Evolutionary conservation across 2,329 filamentous ascomycete genomes (phyloP).

Genomic region (Fusarium sp.): DNA sequence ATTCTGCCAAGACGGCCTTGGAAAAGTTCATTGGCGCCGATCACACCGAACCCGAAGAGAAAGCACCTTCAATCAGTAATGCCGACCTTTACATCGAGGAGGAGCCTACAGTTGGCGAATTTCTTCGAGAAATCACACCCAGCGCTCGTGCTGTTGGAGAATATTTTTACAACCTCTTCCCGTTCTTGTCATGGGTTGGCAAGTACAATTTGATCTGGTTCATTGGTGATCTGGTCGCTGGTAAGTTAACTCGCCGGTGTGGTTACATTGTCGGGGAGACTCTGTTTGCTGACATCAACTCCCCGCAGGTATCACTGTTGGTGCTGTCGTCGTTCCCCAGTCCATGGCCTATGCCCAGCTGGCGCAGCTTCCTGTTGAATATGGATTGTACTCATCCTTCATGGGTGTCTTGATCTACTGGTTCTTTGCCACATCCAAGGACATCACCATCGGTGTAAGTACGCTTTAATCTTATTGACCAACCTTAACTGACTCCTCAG

Average conservation of each 20-base stretch:
- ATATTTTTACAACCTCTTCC: conserved; percentile 57
- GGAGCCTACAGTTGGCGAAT: conserved; percentile 56
- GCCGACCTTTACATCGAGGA: conserved; percentile 51
- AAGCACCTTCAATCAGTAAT: conserved; percentile 49
- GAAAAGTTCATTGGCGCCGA: conserved; percentile 48
- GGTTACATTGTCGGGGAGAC: not conserved
- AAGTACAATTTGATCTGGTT: conserved; percentile 61
- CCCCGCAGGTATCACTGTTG: conserved; percentile 54
- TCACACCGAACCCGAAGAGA: conserved; percentile 45
- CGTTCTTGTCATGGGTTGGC: conserved; percentile 60
- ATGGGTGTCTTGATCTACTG: conserved; percentile 96
- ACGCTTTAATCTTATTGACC: not conserved
- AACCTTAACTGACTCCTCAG: conserved; percentile 46
- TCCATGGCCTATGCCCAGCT: conserved; percentile 63
- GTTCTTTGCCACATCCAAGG: conserved; percentile 96
- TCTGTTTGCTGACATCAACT: conserved; percentile 32
- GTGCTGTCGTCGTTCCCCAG: conserved; percentile 64
- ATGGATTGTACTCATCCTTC: conserved; percentile 77
- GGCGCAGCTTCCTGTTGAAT: conserved; percentile 58
- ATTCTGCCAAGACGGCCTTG: conserved; percentile 38
- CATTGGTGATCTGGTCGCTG: conserved; percentile 57
- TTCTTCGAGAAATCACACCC: conserved; percentile 51
- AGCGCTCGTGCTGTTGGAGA: conserved; percentile 40
- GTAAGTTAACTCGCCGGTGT: conserved; percentile 40
- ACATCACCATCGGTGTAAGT: conserved; percentile 84